Evolutionary conservation across 306 rosid genomes (phyloP).

Genomic region (Herpetospermum pedunculosum): DNA sequence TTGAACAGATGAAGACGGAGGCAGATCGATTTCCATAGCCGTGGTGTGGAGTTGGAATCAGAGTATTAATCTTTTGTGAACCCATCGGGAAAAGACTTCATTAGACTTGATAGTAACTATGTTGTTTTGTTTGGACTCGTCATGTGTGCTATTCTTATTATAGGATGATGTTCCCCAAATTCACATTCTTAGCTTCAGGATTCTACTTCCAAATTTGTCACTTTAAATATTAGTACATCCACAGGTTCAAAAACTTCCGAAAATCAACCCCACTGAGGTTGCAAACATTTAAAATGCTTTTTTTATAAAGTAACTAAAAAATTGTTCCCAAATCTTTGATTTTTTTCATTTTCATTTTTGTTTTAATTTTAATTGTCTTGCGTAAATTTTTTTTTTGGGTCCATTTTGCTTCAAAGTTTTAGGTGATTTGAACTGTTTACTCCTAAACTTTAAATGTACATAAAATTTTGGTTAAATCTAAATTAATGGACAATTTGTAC

Average conservation of each 20-base stretch:
- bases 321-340: too few relatives aligned
- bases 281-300: too few relatives aligned
- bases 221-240: background rate
- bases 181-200: background rate
- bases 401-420: too few relatives aligned
- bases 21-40: background rate
- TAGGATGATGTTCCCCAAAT: background rate
- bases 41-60: background rate
- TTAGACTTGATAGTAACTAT: background rate
- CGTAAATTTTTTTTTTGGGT: too few relatives aligned
- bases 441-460: too few relatives aligned
- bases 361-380: too few relatives aligned
- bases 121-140: background rate
- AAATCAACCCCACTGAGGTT: too few relatives aligned
- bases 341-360: too few relatives aligned
- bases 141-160: background rate
- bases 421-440: too few relatives aligned
- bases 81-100: background rate
- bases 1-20: conserved; percentile 2
- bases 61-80: background rate
- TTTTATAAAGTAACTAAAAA: too few relatives aligned
- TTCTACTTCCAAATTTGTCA: background rate
- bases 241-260: background rate
- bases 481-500: too few relatives aligned
- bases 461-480: too few relatives aligned